Conservation (phyloP, 108 stramenopile species). For the Cyclotella distinguenda region DNA sequence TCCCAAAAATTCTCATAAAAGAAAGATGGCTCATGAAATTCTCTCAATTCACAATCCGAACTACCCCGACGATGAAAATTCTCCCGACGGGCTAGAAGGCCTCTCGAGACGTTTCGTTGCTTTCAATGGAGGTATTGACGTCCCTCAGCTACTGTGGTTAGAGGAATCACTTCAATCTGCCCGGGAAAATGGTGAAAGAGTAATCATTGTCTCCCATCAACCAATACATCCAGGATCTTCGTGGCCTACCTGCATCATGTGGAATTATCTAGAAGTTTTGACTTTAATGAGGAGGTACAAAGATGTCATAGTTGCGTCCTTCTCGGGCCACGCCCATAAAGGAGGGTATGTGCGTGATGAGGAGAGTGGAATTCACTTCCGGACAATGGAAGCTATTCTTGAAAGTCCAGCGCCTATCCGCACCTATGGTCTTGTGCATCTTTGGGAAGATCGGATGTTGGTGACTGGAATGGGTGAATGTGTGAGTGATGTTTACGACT, state of each 20-base stretch:
- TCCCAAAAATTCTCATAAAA: slow-evolving; percentile 44
- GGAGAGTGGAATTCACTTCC: slow-evolving; percentile 79
- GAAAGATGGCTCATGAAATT: slow-evolving; percentile 55
- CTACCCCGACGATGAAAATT: slow-evolving; percentile 66
- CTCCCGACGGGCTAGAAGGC: slow-evolving; percentile 70
- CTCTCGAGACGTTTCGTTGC: slow-evolving; percentile 71
- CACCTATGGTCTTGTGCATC: slow-evolving; percentile 75
- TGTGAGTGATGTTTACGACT: slow-evolving; percentile 65
- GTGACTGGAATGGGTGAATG: slow-evolving; percentile 74
- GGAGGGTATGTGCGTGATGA: slow-evolving; percentile 78
- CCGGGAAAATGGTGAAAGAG: slow-evolving; percentile 48
- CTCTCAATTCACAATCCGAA: slow-evolving; percentile 68
- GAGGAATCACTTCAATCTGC: slow-evolving; percentile 46
- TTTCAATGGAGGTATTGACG: slow-evolving; percentile 79
- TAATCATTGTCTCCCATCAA: slow-evolving; percentile 75
- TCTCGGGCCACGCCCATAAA: slow-evolving; percentile 82
- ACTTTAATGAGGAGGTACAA: slow-evolving; percentile 50
- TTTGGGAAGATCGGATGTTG: slow-evolving; percentile 60
- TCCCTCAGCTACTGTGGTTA: slow-evolving; percentile 74
- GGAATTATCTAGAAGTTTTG: slow-evolving; percentile 79
- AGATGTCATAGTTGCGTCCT: slow-evolving; percentile 70
- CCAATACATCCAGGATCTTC: slow-evolving; percentile 70
- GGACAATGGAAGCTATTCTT: slow-evolving; percentile 75
- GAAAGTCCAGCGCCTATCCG: slow-evolving; percentile 62
- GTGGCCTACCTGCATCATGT: slow-evolving; percentile 65